Base-by-base conservation (phyloP, 23 red algal genomes). In the Cyanidioschyzon merolae region DNA sequence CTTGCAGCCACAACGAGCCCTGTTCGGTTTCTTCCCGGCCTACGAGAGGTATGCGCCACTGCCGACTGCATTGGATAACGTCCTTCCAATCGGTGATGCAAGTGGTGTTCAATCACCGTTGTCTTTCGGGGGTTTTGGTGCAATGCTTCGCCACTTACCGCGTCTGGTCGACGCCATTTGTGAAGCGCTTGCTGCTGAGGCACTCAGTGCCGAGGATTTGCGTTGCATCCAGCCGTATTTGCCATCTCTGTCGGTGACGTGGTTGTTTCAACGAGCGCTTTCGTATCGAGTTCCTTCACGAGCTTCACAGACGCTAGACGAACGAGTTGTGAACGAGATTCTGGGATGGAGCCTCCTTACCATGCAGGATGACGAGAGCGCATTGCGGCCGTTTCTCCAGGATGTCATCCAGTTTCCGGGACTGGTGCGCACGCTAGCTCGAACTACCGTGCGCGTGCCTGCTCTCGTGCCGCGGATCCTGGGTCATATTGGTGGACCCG, bases 121-220 rank as follows among this genome's bases (percentile, higher is more conserved):
- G 1, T 90, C 86, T 37, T 96, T 96, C 82, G 92, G 92, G 0
- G 92, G 92, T 0, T 96, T 96, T 74, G 92, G 92, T 26, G 88
- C 87, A 25, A 79, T 89, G 57, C 54, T 90, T 80, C 80, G 92
- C 57, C 92, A 96, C 45, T 77, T 96, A 1, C 50, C 68, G 0
- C 40, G 87, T 37, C 82, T 96, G 31, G 78, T 77, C 27, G 57
- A 59, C 2, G 90, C 85, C 1, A 51, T 96, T 2, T 57, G 80
- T 34, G 87, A 88, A n/a, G 87, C 84, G 18, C 76, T 95, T 1
- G 68, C 75, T 50, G 86, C 85, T 50, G 75, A 74, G 29, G 38
- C 89, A 31, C 39, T 88, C 2, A 76, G 26, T 17, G 82, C 81
- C 12, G 34, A 41, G 1, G 36, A 80, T 29, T 74, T 95, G 31